Percentiles rank a stretch among this genome's conserved stretches.
Evolutionary conservation across 1,284 basidiomycete genomes (phyloP).

Genomic region (Cryptococcus sp.): DNA sequence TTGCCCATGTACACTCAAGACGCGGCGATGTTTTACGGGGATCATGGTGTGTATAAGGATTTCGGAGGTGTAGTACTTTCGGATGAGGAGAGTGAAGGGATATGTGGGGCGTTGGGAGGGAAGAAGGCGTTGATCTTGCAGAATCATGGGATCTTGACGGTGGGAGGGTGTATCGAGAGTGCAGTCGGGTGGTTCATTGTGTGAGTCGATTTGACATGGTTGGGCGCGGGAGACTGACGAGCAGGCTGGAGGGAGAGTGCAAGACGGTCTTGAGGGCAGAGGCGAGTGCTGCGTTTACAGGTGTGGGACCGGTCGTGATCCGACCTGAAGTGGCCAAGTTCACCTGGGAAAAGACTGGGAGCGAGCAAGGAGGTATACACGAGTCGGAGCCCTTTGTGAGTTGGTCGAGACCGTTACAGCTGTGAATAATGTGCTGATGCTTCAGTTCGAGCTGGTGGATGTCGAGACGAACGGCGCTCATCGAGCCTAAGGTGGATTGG

Average conservation of each 20-base stretch:
- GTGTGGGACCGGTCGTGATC: constrained; percentile 15
- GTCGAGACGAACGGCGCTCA: constrained; percentile 19
- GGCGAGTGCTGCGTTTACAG: constrained; percentile 21
- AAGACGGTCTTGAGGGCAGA: constrained; percentile 20
- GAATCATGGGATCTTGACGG: constrained; percentile 59
- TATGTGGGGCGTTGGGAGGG: constrained; percentile 53
- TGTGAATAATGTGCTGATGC: background rate
- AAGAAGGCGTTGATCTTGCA: constrained; percentile 49
- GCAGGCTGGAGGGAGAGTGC: constrained; percentile 30
- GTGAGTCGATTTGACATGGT: constrained; percentile 10
- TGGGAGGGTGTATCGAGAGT: constrained; percentile 37
- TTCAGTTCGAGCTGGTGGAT: constrained; percentile 31
- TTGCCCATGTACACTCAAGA: constrained; percentile 50
- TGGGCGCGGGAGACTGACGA: background rate
- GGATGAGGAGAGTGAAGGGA: constrained; percentile 56
- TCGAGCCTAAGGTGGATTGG: constrained; percentile 1
- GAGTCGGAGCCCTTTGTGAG: constrained; percentile 25
- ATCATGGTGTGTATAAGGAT: constrained; percentile 32
- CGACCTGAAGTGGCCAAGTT: constrained; percentile 21
- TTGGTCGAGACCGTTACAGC: background rate
- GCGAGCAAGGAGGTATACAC: constrained; percentile 25
- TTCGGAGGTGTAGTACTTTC: constrained; percentile 60
- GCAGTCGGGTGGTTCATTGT: constrained; percentile 26
- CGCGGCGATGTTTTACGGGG: constrained; percentile 23
- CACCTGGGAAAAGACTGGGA: constrained; percentile 21